phyloP scores from a whole-genome alignment of 345 rosid genomes.

The Mangifera indica region DNA sequence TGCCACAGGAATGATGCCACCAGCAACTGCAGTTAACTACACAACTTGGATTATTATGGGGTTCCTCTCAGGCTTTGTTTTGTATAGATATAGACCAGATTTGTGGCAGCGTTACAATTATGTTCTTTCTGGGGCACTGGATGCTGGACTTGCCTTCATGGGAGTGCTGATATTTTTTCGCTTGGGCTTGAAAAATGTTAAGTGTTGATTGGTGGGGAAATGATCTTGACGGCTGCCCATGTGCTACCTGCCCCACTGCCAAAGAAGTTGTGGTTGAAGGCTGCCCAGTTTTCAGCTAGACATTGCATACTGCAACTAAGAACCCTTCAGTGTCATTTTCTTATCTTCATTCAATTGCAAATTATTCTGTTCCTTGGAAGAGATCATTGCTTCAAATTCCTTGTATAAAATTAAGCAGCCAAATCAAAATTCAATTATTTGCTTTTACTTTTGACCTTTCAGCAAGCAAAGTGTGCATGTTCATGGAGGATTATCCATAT shows the following conservation, averaged over 20 bases:
- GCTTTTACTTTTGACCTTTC: neutral
- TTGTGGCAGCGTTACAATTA: constrained; percentile 88
- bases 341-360: too few species aligned
- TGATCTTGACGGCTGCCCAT: constrained; percentile 87
- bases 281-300: constrained; percentile 65
- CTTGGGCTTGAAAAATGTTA: constrained; percentile 70
- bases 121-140: constrained; percentile 85
- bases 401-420: too few species aligned
- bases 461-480: neutral
- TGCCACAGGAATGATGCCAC: constrained; percentile 87
- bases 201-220: constrained; percentile 93
- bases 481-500: neutral
- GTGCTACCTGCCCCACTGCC: constrained; percentile 88
- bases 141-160: constrained; percentile 97
- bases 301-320: neutral
- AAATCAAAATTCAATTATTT: too few species aligned
- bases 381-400: too few species aligned
- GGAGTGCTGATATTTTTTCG: constrained; percentile 81
- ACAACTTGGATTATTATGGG: constrained; percentile 84
- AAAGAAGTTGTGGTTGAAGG: constrained; percentile 61
- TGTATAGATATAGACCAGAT: constrained; percentile 69
- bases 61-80: constrained; percentile 80
- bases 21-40: constrained; percentile 97
- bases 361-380: too few species aligned
- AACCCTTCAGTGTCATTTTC: neutral